Percentiles rank a stretch among this genome's conserved stretches.
Evolutionary conservation across 116 monocot species (phyloP).

Genomic region (Thalassia testudinum): DNA sequence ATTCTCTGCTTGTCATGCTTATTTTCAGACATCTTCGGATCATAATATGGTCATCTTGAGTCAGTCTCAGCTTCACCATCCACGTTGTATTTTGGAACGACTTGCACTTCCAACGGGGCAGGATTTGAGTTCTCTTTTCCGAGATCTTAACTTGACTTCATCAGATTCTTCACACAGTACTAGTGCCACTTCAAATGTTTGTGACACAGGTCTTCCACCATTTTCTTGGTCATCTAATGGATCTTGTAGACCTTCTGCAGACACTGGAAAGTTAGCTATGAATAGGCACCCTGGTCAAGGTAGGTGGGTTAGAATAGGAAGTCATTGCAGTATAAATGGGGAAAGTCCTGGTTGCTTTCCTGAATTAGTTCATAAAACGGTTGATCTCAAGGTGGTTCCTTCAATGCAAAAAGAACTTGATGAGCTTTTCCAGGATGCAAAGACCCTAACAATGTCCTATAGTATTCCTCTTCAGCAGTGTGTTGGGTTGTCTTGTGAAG

Average conservation of each 20-base stretch:
- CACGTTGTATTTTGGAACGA: slow-evolving; percentile 37
- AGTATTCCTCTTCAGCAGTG: too few species aligned
- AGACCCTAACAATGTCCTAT: too few species aligned
- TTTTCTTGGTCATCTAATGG: slow-evolving; percentile 72
- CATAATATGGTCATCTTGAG: slow-evolving; percentile 13
- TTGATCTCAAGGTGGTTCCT: slow-evolving; percentile 6
- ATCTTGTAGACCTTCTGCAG: slow-evolving; percentile 26
- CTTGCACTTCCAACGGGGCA: slow-evolving; percentile 35
- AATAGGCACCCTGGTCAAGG: slow-evolving; percentile 26
- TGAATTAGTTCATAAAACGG: slow-evolving; percentile 15
- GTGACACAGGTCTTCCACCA: slow-evolving; percentile 19
- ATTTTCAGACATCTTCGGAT: slow-evolving; percentile 8
- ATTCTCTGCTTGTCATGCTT: not conserved
- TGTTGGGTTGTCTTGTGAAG: too few species aligned
- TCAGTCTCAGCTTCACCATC: slow-evolving; percentile 21
- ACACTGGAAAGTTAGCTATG: slow-evolving; percentile 29
- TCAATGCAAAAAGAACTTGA: slow-evolving; percentile 15
- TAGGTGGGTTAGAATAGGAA: slow-evolving; percentile 65
- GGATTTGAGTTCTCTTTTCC: slow-evolving; percentile 28
- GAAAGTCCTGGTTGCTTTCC: slow-evolving; percentile 10
- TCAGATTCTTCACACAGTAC: slow-evolving; percentile 2
- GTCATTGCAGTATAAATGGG: slow-evolving; percentile 8
- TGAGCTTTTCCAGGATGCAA: too few species aligned
- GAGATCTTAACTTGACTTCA: slow-evolving; percentile 9
- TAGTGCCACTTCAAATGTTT: not conserved